A percentile compares a stretch with the other conserved stretches of the same genome.
These are phyloP conservation scores for Brettanomyces sp. DNA, from an alignment of 805 yeast genomes.

Conservation along the genomic window DNA sequence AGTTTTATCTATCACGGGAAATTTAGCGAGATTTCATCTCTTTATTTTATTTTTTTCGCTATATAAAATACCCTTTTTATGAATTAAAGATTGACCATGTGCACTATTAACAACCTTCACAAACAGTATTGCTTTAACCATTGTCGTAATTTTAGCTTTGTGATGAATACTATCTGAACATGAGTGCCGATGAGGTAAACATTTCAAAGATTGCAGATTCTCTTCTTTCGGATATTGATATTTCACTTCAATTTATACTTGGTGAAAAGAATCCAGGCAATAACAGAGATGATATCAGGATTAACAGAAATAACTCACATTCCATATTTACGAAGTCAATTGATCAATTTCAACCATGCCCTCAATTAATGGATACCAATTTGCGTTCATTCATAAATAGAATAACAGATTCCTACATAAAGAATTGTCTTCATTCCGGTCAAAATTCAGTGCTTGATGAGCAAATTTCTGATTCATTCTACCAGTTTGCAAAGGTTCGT, in stretches of 20 bases:
- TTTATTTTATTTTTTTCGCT: too few relatives aligned
- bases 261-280: background rate
- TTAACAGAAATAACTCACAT: background rate
- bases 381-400: constrained; percentile 26
- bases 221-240: constrained; percentile 11
- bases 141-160: background rate
- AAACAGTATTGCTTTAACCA: background rate
- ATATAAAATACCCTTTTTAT: too few relatives aligned
- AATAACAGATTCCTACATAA: constrained; percentile 22
- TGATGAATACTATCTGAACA: constrained; percentile 2
- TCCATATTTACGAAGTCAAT: background rate
- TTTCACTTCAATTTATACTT: background rate
- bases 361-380: constrained; percentile 38
- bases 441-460: background rate
- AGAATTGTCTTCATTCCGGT: constrained; percentile 1
- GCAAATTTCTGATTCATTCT: constrained; percentile 32
- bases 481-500: constrained; percentile 55
- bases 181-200: constrained; percentile 25
- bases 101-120: background rate
- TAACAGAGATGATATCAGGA: background rate
- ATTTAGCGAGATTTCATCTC: too few relatives aligned
- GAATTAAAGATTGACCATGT: too few relatives aligned
- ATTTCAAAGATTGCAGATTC: constrained; percentile 20
- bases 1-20: too few relatives aligned
- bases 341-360: constrained; percentile 45